Evolutionary conservation across 1,284 basidiomycete genomes (phyloP).

Genomic region (Polyporus tsugae): DNA sequence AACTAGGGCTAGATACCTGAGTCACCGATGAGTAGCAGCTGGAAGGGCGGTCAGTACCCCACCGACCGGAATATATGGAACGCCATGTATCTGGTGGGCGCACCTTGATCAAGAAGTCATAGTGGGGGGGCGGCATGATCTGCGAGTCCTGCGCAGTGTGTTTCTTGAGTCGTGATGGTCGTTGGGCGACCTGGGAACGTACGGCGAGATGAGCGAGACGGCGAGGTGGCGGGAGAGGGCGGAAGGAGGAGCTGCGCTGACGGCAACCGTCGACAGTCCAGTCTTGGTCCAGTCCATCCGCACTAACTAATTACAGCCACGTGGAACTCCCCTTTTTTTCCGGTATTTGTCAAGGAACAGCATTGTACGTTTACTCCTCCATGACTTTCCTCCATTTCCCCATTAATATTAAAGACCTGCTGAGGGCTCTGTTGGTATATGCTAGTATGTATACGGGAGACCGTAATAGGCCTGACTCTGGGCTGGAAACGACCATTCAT

Average conservation of each 20-base stretch:
- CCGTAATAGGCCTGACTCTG: neutral
- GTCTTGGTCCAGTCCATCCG: neutral
- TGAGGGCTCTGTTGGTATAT: neutral
- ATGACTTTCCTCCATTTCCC: neutral
- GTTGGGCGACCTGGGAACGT: slow-evolving; percentile 5
- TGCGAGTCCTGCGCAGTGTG: slow-evolving; percentile 20
- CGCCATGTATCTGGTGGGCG: neutral
- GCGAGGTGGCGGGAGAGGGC: slow-evolving; percentile 14
- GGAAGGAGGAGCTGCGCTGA: slow-evolving; percentile 12
- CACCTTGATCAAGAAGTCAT: slow-evolving; percentile 94
- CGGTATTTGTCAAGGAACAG: neutral
- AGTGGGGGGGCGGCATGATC: slow-evolving; percentile 84
- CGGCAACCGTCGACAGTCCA: slow-evolving; percentile 15
- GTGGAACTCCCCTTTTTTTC: slow-evolving; percentile 3
- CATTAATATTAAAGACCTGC: neutral
- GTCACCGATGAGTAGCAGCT: slow-evolving; percentile 97
- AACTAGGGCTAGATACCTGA: slow-evolving; percentile 62
- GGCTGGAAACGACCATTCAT: neutral
- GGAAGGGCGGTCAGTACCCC: slow-evolving; percentile 23
- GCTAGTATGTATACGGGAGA: neutral
- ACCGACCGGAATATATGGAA: slow-evolving; percentile 12
- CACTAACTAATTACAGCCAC: neutral
- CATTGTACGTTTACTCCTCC: neutral
- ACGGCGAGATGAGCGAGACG: slow-evolving; percentile 2
- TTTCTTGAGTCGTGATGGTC: slow-evolving; percentile 7